Conservation (phyloP, 1,284 basidiomycete genomes). For the Naganishia sp. region DNA sequence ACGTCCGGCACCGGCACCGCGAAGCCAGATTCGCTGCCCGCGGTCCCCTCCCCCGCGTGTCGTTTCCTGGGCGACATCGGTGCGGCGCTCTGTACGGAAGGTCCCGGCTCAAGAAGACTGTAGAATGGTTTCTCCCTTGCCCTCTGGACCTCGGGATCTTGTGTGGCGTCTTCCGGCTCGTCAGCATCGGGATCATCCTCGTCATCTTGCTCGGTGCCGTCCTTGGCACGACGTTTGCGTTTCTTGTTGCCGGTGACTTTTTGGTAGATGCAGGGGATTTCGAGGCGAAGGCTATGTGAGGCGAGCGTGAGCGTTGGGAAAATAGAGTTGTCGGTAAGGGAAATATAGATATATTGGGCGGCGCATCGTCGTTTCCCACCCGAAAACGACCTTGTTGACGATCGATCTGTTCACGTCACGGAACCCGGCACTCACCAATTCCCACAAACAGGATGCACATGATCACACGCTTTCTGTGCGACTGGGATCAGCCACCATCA, state of each 20-base stretch:
- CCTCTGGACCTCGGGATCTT: constrained; percentile 3
- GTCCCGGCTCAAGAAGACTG: not conserved
- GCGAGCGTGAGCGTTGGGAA: too few species aligned
- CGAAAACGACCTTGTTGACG: too few species aligned
- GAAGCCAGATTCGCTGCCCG: too few species aligned
- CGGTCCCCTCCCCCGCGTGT: too few species aligned
- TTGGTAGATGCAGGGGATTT: constrained; percentile 32
- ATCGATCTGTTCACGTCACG: too few species aligned
- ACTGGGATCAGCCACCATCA: not conserved
- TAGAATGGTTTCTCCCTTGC: constrained; percentile 18
- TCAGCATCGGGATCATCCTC: constrained; percentile 10
- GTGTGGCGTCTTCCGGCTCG: not conserved
- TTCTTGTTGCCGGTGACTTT: constrained; percentile 17
- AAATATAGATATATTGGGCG: too few species aligned
- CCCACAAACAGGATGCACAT: constrained; percentile 27
- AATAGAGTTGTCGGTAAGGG: too few species aligned
- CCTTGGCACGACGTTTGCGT: not conserved
- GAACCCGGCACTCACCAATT: constrained; percentile 33
- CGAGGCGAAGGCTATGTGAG: constrained; percentile 21
- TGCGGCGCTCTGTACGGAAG: too few species aligned
- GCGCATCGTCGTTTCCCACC: too few species aligned
- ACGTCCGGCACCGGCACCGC: too few species aligned
- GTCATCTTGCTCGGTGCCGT: constrained; percentile 13
- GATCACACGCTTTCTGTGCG: constrained; percentile 31
- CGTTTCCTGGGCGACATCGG: too few species aligned